These are phyloP conservation scores for Quercus bicolor DNA, from an alignment of 306 rosid species.

Conservation along the genomic window DNA sequence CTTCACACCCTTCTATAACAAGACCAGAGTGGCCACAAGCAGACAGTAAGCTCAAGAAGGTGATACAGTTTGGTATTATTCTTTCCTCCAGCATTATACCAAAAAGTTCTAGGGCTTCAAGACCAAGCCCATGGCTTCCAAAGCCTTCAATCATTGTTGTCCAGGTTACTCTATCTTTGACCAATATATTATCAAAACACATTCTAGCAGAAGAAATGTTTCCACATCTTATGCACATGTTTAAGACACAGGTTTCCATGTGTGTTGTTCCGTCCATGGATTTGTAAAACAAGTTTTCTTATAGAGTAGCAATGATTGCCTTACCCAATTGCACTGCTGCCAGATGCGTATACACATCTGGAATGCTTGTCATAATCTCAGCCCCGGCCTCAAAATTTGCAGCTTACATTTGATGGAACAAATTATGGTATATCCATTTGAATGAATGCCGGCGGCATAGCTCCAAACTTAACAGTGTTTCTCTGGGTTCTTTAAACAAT, in stretches of 20 bases:
- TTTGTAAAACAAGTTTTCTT: slow-evolving; percentile 20
- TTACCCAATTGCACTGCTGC: slow-evolving; percentile 51
- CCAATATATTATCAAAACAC: slow-evolving; percentile 29
- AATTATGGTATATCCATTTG: slow-evolving; percentile 33
- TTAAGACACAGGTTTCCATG: slow-evolving; percentile 41
- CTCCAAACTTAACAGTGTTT: slow-evolving; percentile 39
- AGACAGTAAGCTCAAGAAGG: slow-evolving; percentile 25
- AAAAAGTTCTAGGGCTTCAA: no score
- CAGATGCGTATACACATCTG: slow-evolving; percentile 46
- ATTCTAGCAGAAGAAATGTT: slow-evolving; percentile 36
- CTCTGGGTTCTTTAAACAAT: slow-evolving; percentile 30
- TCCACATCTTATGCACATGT: slow-evolving; percentile 54
- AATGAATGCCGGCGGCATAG: slow-evolving; percentile 48
- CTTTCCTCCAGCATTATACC: slow-evolving; percentile 21
- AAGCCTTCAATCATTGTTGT: slow-evolving; percentile 53
- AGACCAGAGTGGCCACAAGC: slow-evolving; percentile 16
- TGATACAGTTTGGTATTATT: slow-evolving; percentile 48
- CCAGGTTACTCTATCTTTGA: slow-evolving; percentile 46
- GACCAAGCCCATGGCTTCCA: no score
- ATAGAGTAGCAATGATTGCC: slow-evolving; percentile 34
- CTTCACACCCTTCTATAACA: no score
- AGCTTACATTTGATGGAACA: no score
- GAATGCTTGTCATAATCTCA: slow-evolving; percentile 40
- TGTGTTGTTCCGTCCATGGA: slow-evolving; percentile 7
- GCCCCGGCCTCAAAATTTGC: slow-evolving; percentile 15